Evolutionary conservation across 306 rosid genomes (phyloP).

Genomic region (Adenanthera pavonina): DNA sequence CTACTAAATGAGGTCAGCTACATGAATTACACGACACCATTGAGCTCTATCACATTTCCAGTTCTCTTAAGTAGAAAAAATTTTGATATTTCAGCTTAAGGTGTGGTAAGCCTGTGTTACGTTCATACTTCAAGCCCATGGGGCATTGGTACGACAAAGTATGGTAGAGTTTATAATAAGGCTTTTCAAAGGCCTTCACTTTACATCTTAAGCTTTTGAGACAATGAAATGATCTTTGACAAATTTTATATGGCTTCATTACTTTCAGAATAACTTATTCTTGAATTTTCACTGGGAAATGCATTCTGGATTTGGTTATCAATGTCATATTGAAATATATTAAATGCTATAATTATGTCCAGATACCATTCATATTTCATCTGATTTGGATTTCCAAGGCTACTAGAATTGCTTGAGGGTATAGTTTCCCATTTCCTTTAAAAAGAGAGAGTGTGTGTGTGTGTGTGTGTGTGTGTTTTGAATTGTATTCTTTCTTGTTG

Average conservation of each 20-base stretch:
- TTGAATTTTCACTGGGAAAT: conserved; percentile 11
- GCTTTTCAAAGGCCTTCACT: neutral
- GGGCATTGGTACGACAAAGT: neutral
- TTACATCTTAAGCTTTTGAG: neutral
- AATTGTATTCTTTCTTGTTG: neutral
- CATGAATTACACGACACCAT: too few species aligned
- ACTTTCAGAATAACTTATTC: neutral
- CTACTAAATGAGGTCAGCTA: too few species aligned
- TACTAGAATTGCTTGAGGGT: neutral
- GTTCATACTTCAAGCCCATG: neutral
- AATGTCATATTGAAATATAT: conserved; percentile 15
- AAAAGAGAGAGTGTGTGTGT: neutral
- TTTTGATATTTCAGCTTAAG: neutral
- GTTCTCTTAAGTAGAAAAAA: neutral
- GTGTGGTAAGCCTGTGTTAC: neutral
- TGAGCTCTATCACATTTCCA: neutral
- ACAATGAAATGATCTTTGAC: neutral
- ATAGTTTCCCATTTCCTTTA: neutral
- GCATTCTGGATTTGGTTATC: conserved; percentile 8
- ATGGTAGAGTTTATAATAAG: neutral
- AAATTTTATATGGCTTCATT: neutral
- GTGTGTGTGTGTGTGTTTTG: neutral
- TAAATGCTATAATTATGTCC: neutral
- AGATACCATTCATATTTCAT: neutral
- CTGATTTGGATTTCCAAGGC: neutral